Base-by-base conservation (phyloP, 345 rosid genomes). In the Linum usitatissimum region DNA sequence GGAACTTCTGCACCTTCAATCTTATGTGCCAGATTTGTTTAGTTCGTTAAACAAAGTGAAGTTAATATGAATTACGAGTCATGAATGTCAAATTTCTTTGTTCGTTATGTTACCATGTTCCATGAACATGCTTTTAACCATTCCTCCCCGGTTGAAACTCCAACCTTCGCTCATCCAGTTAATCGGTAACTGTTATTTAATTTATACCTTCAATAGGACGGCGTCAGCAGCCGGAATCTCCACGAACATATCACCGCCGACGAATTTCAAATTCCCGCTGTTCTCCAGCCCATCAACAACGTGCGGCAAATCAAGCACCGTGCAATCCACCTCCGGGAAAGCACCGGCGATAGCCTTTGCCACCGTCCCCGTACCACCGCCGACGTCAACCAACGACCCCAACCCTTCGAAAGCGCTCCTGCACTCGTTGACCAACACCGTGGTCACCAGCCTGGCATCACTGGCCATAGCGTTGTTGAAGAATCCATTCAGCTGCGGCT, bases 331-430 rank as follows among this genome's bases (percentile, higher is more conserved):
- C 40, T 31, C 38, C 6, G 62, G 62, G 15, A 59, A 59, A 1
- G 48, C 62, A 7, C 30, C 31, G n/a, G 62, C 45, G 36, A 59
- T 31, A 5, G 62, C 62, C 45, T 17, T 31, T 18, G 62, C 40
- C 42, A 59, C 20, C 66, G 66, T 40, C 61, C 51, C 30, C 0
- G 19, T 55, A 40, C 71, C 65, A 30, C 76, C 71, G 5, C 40
- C 71, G 5, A 67, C 72, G 60, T 68, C 76, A 14, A 72, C 69
- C 18, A 72, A 6, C 0, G 72, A 63, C 3, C 39, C 21, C 68
- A 72, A 1, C 63, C 66, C 69, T 1, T 64, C 61, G 12, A 72
- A 72, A 2, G 67, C 40, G 9, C 34, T 59, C 19, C 53, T 68
- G 14, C 69, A 64, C 36, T 56, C 55, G 2, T 5, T 18, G 0